Base-by-base conservation (phyloP, 768 basidiomycete species). In the Daedaleopsis sinensis region DNA sequence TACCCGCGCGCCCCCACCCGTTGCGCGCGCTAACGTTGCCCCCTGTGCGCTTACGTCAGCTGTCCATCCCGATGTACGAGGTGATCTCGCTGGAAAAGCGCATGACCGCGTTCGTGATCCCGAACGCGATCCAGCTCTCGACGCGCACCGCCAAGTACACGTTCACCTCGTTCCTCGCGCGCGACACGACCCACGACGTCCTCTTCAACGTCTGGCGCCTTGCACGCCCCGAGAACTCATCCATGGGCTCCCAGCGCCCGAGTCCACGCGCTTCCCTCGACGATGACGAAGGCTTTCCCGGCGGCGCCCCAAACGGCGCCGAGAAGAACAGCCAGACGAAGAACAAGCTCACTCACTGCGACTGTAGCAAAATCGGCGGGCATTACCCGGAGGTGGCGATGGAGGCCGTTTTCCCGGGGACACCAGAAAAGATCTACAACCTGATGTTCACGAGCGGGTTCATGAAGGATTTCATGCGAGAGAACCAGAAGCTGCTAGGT, bases 71-170 rank as follows among this genome's bases (percentile, higher is more conserved):
- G 8, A 94, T 97, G 64, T 83, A 87, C 71, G 94, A 97, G 70
- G 88, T 98, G 58, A 87, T 82, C 36, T 78, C 84, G 21, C 84
- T 98, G 23, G 96, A 98, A 71, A 98, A 97, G 84, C 93, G 87
- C 70, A 98, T 96, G 93, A 98, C 96, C 0, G 96, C 96, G 2
- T 92, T 95, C 67, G 94, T 98, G 61, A 98, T 98, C 64, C 96
- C 96, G 16, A 98, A 98, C 72, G 96, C 93, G 24, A 96, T 98
- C 66, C 90, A 91, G 67, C 84, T 98, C 58, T 86, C 92, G 15
- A 97, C 96, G 0, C 82, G 84, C 27, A 86, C 87, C 66, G 82
- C 83, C 18, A 93, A 96, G 77, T 94, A 97, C 77, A 92, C 89
- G 1, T 98, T 98, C 67, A 93, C 97, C 0, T 98, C 96, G 15